Evolutionary conservation across 345 rosid species (phyloP).

Genomic region (Theobroma cacao): DNA sequence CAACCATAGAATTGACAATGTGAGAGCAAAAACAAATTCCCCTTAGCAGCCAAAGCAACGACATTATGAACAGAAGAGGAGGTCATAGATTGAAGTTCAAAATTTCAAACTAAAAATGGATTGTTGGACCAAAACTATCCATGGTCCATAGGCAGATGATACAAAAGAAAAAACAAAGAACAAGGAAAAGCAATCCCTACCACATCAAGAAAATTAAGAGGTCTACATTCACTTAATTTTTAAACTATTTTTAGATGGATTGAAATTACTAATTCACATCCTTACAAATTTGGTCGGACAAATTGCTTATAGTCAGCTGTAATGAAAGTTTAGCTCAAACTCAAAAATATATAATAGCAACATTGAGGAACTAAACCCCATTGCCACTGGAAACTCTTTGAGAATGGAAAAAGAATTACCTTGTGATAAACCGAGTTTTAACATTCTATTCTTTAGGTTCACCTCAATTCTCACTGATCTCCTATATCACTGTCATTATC

Average conservation of each 20-base stretch:
- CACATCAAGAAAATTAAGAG: not conserved
- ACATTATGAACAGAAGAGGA: not conserved
- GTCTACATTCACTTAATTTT: not conserved
- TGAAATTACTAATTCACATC: not conserved
- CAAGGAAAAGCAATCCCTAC: not conserved
- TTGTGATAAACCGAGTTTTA: not conserved
- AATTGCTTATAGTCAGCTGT: not conserved
- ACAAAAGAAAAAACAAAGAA: conserved; percentile 8
- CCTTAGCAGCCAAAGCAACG: no score
- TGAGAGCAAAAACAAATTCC: not conserved
- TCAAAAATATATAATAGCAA: not conserved
- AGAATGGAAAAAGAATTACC: not conserved
- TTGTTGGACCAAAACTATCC: not conserved
- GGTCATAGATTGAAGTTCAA: not conserved
- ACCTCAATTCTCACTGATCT: conserved; percentile 1
- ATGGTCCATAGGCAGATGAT: not conserved
- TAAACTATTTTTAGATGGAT: not conserved
- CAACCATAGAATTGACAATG: not conserved
- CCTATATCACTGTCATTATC: not conserved
- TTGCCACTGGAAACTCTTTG: not conserved
- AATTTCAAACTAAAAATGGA: not conserved
- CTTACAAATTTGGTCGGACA: not conserved
- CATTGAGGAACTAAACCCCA: not conserved
- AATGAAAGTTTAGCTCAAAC: not conserved
- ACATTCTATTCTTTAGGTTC: not conserved